Percentiles rank a stretch among this genome's conserved stretches.
Evolutionary conservation across 2,329 filamentous ascomycete species (phyloP).

Genomic region (Pseudogymnoascus sp.): DNA sequence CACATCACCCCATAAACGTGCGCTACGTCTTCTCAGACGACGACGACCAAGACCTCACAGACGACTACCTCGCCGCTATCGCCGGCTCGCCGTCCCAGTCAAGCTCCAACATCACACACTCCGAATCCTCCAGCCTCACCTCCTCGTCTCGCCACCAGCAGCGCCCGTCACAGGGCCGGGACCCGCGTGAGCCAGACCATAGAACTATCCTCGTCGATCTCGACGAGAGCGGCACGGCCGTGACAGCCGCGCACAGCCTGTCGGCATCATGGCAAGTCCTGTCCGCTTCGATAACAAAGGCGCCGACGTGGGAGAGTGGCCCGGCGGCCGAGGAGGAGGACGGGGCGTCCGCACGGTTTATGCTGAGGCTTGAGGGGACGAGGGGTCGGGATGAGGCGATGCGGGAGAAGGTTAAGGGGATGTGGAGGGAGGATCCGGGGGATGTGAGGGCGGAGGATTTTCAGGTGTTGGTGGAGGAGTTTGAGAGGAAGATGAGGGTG

Average conservation of each 20-base stretch:
- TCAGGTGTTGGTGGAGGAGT: conserved; percentile 46
- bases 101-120: conserved; percentile 37
- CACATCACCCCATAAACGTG: conserved; percentile 69
- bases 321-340: conserved; percentile 23
- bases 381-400: conserved; percentile 29
- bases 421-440: conserved; percentile 6
- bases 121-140: conserved; percentile 27
- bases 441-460: conserved; percentile 39
- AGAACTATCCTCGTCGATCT: conserved; percentile 53
- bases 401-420: conserved; percentile 25
- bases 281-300: conserved; percentile 44
- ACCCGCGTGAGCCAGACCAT: conserved; percentile 19
- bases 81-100: conserved; percentile 10
- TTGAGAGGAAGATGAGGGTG: conserved; percentile 49
- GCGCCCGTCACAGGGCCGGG: conserved; percentile 10
- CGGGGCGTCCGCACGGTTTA: conserved; percentile 32
- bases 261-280: conserved; percentile 66
- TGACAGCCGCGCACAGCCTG: conserved; percentile 65
- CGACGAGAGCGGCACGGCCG: conserved; percentile 39
- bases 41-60: conserved; percentile 64
- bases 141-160: conserved; percentile 19
- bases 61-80: conserved; percentile 48
- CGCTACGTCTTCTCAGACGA: conserved; percentile 95
- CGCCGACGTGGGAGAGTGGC: conserved; percentile 52
- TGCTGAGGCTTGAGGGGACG: conserved; percentile 56